phyloP scores from a whole-genome alignment of 2,329 filamentous ascomycete species.

The Penicillium corylophilum region DNA sequence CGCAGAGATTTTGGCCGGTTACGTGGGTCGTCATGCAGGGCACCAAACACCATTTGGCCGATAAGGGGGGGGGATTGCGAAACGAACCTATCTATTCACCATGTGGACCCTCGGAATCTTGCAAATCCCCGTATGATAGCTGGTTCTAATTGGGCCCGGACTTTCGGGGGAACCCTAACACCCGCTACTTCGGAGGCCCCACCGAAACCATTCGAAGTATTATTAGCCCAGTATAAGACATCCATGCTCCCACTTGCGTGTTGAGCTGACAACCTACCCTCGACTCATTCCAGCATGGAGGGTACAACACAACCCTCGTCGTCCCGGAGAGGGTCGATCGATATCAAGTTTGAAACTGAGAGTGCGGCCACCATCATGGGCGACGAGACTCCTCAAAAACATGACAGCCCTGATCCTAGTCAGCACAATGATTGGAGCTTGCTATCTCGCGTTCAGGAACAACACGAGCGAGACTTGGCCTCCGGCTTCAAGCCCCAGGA shows the following conservation, averaged over 20 bases:
- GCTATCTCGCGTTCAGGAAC: constrained; percentile 50
- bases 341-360: constrained; percentile 26
- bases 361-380: constrained; percentile 28
- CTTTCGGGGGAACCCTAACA: background rate
- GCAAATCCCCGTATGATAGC: background rate
- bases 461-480: constrained; percentile 45
- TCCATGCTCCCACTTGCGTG: background rate
- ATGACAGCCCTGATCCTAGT: constrained; percentile 15
- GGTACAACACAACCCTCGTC: constrained; percentile 4
- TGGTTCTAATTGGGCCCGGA: constrained; percentile 1
- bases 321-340: constrained; percentile 5
- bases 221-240: background rate
- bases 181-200: background rate
- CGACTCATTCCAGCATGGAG: constrained; percentile 5
- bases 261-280: background rate
- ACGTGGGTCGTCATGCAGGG: constrained; percentile 5
- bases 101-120: background rate
- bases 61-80: background rate
- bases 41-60: background rate
- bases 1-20: constrained; percentile 9
- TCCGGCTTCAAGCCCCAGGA: constrained; percentile 51
- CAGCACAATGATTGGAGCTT: constrained; percentile 50
- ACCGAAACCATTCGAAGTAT: background rate
- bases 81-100: background rate
- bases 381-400: constrained; percentile 21